Evolutionary conservation across 1,284 basidiomycete genomes (phyloP).

Genomic region (Boletus semigastroideus): DNA sequence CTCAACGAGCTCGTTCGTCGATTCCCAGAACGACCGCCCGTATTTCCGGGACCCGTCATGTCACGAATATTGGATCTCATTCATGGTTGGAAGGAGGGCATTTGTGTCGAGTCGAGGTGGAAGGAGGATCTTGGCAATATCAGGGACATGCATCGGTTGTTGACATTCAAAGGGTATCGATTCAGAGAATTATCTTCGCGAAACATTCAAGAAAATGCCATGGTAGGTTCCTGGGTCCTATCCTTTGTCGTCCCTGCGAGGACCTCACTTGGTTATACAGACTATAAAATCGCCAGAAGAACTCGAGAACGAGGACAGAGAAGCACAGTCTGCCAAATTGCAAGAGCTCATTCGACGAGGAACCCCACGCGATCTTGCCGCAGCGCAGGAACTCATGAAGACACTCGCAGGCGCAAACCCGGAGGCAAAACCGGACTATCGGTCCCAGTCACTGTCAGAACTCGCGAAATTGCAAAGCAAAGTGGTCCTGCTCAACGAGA

Average conservation of each 20-base stretch:
- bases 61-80: constrained; percentile 92
- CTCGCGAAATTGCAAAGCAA: constrained; percentile 95
- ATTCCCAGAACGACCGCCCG: constrained; percentile 96
- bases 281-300: constrained; percentile 94
- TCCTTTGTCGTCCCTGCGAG: constrained; percentile 5
- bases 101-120: constrained; percentile 89
- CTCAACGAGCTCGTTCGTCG: constrained; percentile 97
- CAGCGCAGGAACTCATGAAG: constrained; percentile 98
- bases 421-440: constrained; percentile 91
- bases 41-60: constrained; percentile 95
- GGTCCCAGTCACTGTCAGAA: constrained; percentile 84
- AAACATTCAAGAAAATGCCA: constrained; percentile 45
- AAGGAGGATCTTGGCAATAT: constrained; percentile 98
- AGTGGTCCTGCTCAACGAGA: constrained; percentile 92
- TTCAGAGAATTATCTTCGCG: constrained; percentile 69
- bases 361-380: constrained; percentile 92
- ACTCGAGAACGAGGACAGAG: constrained; percentile 93
- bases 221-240: constrained; percentile 40
- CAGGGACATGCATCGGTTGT: constrained; percentile 93
- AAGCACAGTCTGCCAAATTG: constrained; percentile 94
- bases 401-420: constrained; percentile 93
- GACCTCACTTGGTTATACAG: constrained; percentile 40
- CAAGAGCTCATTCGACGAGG: constrained; percentile 97
- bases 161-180: constrained; percentile 96
- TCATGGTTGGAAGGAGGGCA: constrained; percentile 92